Evolutionary conservation across 805 yeast species (phyloP), one percentile per base, ranked within the genome.

Genomic region (Wickerhamomyces pijperi): DNA sequence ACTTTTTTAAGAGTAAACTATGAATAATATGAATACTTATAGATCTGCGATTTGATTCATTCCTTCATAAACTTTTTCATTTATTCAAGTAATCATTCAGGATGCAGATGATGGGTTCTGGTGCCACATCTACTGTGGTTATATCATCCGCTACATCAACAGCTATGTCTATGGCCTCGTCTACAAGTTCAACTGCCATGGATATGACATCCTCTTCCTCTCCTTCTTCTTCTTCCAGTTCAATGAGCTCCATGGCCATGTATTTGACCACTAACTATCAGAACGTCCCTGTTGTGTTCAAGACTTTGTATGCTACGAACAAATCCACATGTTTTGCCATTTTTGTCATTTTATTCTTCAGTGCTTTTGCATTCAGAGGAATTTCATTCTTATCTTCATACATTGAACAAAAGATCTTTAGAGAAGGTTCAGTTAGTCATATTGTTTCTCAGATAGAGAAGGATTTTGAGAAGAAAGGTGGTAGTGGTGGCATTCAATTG

Each of bases 321-420:
- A 71, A 71, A 19, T 86, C 68, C 9, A 68, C 70, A 38, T 87
- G 84, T 0, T 82, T 82, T 55, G 94, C 90, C 19, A 80, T 82
- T 14, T 82, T 82, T 51, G 60, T 76, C 28, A 60, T 78, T 13
- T 53, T 82, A 18, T 73, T 82, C 52, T 71, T 70, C 20, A 60
- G 73, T 2, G 77, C 78, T 1, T 72, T 82, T 50, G 61, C 69
- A 29, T 66, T 77, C 42, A 71, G 82, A 52, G 79, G 82, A 2
- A 39, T 78, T 6, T 68, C 72, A 34, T 81, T 80, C 53, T 45
- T 70, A 17, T 68, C 75, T 41, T 70, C 77, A 49, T 82, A 80
- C 51, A 51, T 82, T 42, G 90, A 82, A 51, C 81, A 76, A 45
- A 70, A 63, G 43, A 80, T 82, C 37, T 82, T 54, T 29, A 35